These are phyloP conservation scores for Ceratocystis albifundus DNA, from an alignment of 2,329 filamentous ascomycete species.

Conservation along the genomic window DNA sequence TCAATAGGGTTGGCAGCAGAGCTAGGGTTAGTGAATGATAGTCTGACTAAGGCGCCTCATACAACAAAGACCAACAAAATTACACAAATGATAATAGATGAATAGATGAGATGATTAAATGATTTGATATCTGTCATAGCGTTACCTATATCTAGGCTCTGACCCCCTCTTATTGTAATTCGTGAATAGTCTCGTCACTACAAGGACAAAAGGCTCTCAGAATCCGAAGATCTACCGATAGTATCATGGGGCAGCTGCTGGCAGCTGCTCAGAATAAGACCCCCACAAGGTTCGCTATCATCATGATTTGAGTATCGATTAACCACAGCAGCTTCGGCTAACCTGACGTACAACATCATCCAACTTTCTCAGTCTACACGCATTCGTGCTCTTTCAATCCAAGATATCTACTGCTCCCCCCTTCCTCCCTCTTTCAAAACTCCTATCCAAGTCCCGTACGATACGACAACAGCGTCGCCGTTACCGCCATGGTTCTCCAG, in stretches of 20 bases:
- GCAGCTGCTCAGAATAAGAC: neutral
- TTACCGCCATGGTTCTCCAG: slow-evolving; percentile 76
- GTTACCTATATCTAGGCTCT: neutral
- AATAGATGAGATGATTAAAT: too few species aligned
- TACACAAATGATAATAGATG: too few species aligned
- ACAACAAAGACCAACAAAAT: too few species aligned
- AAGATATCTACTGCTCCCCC: neutral
- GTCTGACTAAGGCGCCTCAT: too few species aligned
- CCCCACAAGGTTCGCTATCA: neutral
- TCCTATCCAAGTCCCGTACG: too few species aligned
- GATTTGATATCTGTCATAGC: too few species aligned
- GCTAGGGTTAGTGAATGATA: too few species aligned
- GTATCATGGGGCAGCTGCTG: neutral
- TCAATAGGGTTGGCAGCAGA: neutral
- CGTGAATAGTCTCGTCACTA: neutral
- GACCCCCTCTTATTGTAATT: neutral
- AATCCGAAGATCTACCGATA: neutral
- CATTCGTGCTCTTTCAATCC: neutral
- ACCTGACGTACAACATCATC: neutral
- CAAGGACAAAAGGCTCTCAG: neutral
- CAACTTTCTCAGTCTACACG: neutral
- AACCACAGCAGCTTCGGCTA: neutral
- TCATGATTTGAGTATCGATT: neutral
- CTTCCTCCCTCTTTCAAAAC: too few species aligned
- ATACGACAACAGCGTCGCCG: neutral